Evolutionary conservation across 2,329 filamentous ascomycete species (phyloP).

Genomic region (Chlorencoelia australis): DNA sequence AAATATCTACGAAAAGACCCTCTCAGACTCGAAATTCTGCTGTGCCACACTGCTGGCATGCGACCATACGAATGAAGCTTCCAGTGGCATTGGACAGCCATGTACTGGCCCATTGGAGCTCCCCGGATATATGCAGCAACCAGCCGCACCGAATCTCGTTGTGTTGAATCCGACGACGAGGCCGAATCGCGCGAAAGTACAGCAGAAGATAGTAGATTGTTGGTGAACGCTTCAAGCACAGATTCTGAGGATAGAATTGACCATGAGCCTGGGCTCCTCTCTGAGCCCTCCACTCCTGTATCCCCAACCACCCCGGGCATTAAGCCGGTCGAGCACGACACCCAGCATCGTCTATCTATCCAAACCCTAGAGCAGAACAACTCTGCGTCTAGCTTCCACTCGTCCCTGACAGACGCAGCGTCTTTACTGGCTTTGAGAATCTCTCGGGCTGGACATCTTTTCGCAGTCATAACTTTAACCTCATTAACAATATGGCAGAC

Average conservation of each 20-base stretch:
- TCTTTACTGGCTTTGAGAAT: slow-evolving; percentile 65
- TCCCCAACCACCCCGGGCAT: slow-evolving; percentile 49
- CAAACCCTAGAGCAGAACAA: no score
- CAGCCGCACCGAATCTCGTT: slow-evolving; percentile 47
- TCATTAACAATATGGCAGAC: slow-evolving; percentile 95
- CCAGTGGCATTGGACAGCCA: slow-evolving; percentile 35
- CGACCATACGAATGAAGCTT: slow-evolving; percentile 26
- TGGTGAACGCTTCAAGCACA: slow-evolving; percentile 20
- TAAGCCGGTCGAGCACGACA: slow-evolving; percentile 47
- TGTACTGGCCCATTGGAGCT: slow-evolving; percentile 89
- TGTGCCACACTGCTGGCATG: slow-evolving; percentile 23
- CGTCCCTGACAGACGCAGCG: slow-evolving; percentile 31
- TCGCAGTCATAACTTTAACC: slow-evolving; percentile 77
- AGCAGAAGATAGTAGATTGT: slow-evolving; percentile 28
- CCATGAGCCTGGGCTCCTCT: slow-evolving; percentile 15
- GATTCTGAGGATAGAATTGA: slow-evolving; percentile 19
- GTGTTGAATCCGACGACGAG: slow-evolving; percentile 52
- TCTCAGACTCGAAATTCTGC: slow-evolving; percentile 8
- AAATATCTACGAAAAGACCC: slow-evolving; percentile 7
- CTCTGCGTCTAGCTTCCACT: no score
- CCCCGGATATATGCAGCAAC: slow-evolving; percentile 74
- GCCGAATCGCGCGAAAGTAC: slow-evolving; percentile 31
- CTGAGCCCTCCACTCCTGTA: slow-evolving; percentile 34
- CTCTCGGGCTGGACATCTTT: slow-evolving; percentile 70
- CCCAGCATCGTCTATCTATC: slow-evolving; percentile 21